Base-by-base conservation (phyloP, 2,329 filamentous ascomycete genomes). In the Dothistroma septosporum region DNA sequence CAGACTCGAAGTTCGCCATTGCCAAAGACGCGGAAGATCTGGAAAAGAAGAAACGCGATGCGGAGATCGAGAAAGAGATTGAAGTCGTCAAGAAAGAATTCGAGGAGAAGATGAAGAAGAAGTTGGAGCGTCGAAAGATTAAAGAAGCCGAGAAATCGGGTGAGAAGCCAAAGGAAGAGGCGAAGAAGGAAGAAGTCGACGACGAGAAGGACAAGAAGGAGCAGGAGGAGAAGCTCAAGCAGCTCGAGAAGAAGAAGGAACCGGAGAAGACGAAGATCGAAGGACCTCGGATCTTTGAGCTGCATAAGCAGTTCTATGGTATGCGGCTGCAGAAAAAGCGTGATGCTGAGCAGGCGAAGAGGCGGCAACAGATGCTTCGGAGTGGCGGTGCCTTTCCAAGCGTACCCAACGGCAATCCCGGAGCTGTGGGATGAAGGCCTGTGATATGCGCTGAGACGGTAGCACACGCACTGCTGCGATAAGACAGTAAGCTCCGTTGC, bases 261-360 rank as follows among this genome's bases (percentile, higher is more conserved):
- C 83, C 83, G 66, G 86, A 90, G 70, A 84, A 85, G 70, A 85
- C 87, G 61, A 83, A 75, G 19, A 61, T 72, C 2, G 87, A 90
- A 62, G 87, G 88, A 59, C 88, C 91, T 21, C 85, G 93, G 47
- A 83, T 96, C 2, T 99, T 94, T 76, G 85, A 89, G 66, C 80
- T 97, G 61, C 89, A 93, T 72, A 92, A 87, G 89, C 93, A 86
- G 28, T 96, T 99, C 76, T 95, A 91, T 73, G 88, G 93, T 68
- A 90, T 92, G 78, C 86, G 94, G 16, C 74, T 96, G 55, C 86
- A 91, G 73, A 89, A 88, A 72, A 87, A 92, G 71, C 84, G 87
- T 48, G 89, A 90, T 73, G 83, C 84, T n/a, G 90, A 94, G 71
- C 81, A 87, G 57, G 89, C 91, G 11, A 95, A 87, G 75, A 82